These are phyloP conservation scores for Madurella fahalii DNA, from an alignment of 2,329 filamentous ascomycete species.

Conservation along the genomic window DNA sequence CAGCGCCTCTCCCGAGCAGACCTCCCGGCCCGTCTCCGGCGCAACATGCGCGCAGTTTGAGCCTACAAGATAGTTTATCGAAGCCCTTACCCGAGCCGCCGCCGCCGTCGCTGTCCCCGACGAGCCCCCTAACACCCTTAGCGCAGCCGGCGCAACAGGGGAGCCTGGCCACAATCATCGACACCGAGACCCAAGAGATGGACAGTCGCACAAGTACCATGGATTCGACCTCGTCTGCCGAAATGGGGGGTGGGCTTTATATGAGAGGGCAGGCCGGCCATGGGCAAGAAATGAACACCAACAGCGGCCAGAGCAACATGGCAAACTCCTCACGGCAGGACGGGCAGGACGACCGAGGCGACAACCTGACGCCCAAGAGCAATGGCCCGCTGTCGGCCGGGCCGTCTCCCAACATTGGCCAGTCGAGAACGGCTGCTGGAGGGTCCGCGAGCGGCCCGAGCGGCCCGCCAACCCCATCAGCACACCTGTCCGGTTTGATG, in stretches of 20 bases:
- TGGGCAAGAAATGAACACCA: slow-evolving; percentile 39
- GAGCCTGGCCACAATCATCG: slow-evolving; percentile 34
- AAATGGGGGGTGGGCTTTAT: slow-evolving; percentile 25
- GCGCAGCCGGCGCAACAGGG: slow-evolving; percentile 25
- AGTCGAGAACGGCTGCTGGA: slow-evolving; percentile 36
- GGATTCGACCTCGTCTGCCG: slow-evolving; percentile 40
- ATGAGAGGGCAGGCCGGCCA: slow-evolving; percentile 18
- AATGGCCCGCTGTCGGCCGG: slow-evolving; percentile 53
- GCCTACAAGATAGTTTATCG: slow-evolving; percentile 52
- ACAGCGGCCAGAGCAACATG: slow-evolving; percentile 45
- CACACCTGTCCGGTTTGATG: slow-evolving; percentile 63
- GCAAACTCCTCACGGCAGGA: slow-evolving; percentile 42
- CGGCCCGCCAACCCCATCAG: slow-evolving; percentile 45
- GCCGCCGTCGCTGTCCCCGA: slow-evolving; percentile 34
- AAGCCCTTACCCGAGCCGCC: slow-evolving; percentile 55
- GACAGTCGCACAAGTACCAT: slow-evolving; percentile 45
- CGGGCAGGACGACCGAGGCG: slow-evolving; percentile 43
- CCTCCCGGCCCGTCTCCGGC: slow-evolving; percentile 21
- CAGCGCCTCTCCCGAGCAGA: slow-evolving; percentile 26
- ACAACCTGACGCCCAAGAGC: slow-evolving; percentile 49
- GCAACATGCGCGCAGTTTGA: slow-evolving; percentile 53
- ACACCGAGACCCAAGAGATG: slow-evolving; percentile 32
- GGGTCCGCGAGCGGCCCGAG: slow-evolving; percentile 41
- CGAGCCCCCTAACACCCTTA: slow-evolving; percentile 32
- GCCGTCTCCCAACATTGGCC: slow-evolving; percentile 50